Evolutionary conservation across 805 yeast genomes (phyloP).

Genomic region (Candida anglica): DNA sequence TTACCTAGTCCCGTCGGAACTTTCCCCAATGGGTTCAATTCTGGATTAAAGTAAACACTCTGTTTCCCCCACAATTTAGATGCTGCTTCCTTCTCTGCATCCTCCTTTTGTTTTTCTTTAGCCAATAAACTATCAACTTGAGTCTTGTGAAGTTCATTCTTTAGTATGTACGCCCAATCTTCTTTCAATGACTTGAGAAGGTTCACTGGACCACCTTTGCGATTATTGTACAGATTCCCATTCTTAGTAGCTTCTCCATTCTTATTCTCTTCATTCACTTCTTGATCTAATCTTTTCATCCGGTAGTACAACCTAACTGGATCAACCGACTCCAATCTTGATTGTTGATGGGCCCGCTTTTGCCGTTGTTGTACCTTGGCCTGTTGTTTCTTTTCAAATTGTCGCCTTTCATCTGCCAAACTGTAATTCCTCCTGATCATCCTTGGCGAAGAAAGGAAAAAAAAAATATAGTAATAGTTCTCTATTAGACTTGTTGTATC

Average conservation of each 20-base stretch:
- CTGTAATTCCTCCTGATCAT: constrained; percentile 30
- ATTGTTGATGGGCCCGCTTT: constrained; percentile 23
- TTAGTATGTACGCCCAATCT: constrained; percentile 38
- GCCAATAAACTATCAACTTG: constrained; percentile 19
- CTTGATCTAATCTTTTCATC: constrained; percentile 23
- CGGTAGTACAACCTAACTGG: constrained; percentile 33
- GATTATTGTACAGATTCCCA: too few relatives aligned
- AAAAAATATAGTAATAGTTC: not conserved
- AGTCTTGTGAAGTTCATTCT: constrained; percentile 29
- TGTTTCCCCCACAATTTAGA: constrained; percentile 38
- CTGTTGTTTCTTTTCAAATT: constrained; percentile 32
- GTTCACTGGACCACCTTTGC: too few relatives aligned
- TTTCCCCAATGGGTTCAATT: constrained; percentile 58
- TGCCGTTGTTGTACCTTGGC: constrained; percentile 33
- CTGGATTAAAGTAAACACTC: constrained; percentile 62
- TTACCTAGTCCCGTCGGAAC: constrained; percentile 34
- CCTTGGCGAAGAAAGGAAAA: too few relatives aligned
- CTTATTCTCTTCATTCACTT: constrained; percentile 6
- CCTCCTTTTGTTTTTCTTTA: constrained; percentile 10
- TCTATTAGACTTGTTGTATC: not conserved
- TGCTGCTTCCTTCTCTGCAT: constrained; percentile 12
- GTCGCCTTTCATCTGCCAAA: constrained; percentile 33
- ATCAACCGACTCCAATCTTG: constrained; percentile 22
- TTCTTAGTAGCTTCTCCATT: constrained; percentile 8
- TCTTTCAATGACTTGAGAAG: constrained; percentile 23